Base-by-base conservation (phyloP, 345 rosid species). In the Murraya koenigii region DNA sequence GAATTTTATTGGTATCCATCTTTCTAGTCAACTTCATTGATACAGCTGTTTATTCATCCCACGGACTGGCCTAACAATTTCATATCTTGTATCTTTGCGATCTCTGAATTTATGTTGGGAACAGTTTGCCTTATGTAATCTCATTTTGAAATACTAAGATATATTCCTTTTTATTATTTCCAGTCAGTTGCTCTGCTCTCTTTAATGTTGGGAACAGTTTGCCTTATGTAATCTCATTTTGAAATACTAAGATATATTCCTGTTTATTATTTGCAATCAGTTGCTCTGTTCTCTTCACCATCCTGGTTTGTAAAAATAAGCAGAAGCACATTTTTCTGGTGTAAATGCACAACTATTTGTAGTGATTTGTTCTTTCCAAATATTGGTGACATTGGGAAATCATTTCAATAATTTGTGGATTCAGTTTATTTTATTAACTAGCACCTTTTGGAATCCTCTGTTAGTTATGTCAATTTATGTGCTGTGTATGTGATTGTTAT, bases 201-300 rank as follows among this genome's bases (percentile, higher is more conserved):
- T n/a, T n/a, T n/a, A n/a, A 17, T 73, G 52, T 26, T 17, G 44
- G 44, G 22, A 75, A 47, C 70, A 22, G 39, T 30, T n/a, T 63
- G 41, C 15, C 15, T 44, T 30, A 14, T 75, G 71, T 75, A 75
- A 64, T 75, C 54, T 64, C 47, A 32, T 49, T 75, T 75, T 17
- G 20, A 55, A 54, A 6, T 36, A 30, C 41, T 38, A 58, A 47
- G 79, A 25, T 49, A 7, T 39, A 72, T 11, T n/a, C 35, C 33
- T 11, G 5, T 11, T 63, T 62, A 8, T 62, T 28, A 8, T 30
- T 74, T 61, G 15, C 49, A 44, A 17, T 44, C 49, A 44, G 1
- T 14, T 41, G 14, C 4, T 11, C 15, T 41, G 1, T 41, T 10
- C 49, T 41, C 49, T 44, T 44, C 0, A 13, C 49, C 49, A 44